These are phyloP conservation scores for Paxillus involutus DNA, from an alignment of 768 basidiomycete species.

Conservation along the genomic window DNA sequence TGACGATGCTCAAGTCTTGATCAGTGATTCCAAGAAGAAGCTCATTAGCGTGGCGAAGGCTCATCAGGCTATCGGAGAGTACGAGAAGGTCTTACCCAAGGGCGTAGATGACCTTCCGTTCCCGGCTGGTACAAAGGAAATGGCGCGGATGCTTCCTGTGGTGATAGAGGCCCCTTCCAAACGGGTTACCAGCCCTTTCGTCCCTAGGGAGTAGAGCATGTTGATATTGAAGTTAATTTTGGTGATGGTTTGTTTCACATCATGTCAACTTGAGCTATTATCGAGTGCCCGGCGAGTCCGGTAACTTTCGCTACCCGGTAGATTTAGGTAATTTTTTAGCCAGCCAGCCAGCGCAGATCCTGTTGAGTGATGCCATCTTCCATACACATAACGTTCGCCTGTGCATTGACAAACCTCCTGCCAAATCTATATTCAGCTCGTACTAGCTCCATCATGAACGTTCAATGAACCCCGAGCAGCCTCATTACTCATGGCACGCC, in stretches of 20 bases:
- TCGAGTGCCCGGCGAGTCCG: too few relatives aligned
- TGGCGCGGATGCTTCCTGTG: slow-evolving; percentile 64
- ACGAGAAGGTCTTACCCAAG: slow-evolving; percentile 77
- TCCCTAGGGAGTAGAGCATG: slow-evolving; percentile 59
- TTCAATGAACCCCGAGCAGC: too few relatives aligned
- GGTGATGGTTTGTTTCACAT: not conserved
- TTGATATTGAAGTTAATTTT: slow-evolving; percentile 8
- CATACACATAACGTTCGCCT: too few relatives aligned
- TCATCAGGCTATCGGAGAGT: slow-evolving; percentile 68
- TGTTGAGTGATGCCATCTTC: too few relatives aligned
- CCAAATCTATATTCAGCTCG: too few relatives aligned
- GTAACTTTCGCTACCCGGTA: too few relatives aligned
- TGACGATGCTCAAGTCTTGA: slow-evolving; percentile 82
- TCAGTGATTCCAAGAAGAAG: slow-evolving; percentile 91
- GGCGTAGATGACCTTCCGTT: slow-evolving; percentile 86
- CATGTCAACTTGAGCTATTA: not conserved
- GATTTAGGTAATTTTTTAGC: too few relatives aligned
- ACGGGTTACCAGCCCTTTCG: slow-evolving; percentile 77
- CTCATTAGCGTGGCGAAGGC: slow-evolving; percentile 58
- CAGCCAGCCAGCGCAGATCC: too few relatives aligned
- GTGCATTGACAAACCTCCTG: too few relatives aligned
- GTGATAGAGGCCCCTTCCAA: slow-evolving; percentile 72
- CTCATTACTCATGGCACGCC: too few relatives aligned
- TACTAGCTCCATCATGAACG: too few relatives aligned
- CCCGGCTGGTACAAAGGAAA: slow-evolving; percentile 82